Conservation (phyloP, 352 stramenopile species). For the Phytopythium delawarense region DNA sequence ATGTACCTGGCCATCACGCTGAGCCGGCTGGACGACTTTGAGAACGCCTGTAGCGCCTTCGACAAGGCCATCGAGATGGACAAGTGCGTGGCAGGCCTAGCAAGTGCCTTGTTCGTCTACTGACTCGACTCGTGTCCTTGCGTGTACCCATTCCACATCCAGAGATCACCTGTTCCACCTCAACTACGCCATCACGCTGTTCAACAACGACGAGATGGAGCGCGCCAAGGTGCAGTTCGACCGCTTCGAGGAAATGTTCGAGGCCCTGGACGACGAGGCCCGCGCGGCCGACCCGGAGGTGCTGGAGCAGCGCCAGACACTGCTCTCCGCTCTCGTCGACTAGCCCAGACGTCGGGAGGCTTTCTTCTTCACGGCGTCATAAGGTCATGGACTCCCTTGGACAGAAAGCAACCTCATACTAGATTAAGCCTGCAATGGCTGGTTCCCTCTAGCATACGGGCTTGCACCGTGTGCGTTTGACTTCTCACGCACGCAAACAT, state of each 20-base stretch:
- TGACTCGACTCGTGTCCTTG: not conserved
- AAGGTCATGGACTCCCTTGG: not conserved
- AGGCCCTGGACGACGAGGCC: slow-evolving; percentile 63
- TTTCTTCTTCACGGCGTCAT: not conserved
- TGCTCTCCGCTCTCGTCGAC: slow-evolving; percentile 64
- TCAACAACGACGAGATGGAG: slow-evolving; percentile 90
- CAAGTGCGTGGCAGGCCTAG: slow-evolving; percentile 23
- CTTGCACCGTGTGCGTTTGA: too few species aligned
- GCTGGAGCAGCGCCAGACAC: slow-evolving; percentile 65
- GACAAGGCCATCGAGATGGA: slow-evolving; percentile 91
- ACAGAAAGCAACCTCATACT: not conserved
- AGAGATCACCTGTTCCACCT: slow-evolving; percentile 86
- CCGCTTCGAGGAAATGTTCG: slow-evolving; percentile 80
- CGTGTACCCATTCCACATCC: not conserved
- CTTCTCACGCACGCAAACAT: too few species aligned
- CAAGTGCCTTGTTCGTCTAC: too few species aligned
- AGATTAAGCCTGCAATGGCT: too few species aligned
- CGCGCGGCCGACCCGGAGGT: slow-evolving; percentile 63
- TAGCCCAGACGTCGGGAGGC: slow-evolving; percentile 10
- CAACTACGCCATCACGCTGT: slow-evolving; percentile 87
- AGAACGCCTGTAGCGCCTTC: slow-evolving; percentile 90
- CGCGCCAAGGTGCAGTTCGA: slow-evolving; percentile 80
- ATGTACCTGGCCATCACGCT: slow-evolving; percentile 93
- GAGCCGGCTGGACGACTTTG: slow-evolving; percentile 87
- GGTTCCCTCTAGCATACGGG: too few species aligned